A percentile compares a stretch with the other conserved stretches of the same genome.
Evolutionary conservation across 257 asterid genomes (phyloP).

Genomic region (Solanum pennellii): DNA sequence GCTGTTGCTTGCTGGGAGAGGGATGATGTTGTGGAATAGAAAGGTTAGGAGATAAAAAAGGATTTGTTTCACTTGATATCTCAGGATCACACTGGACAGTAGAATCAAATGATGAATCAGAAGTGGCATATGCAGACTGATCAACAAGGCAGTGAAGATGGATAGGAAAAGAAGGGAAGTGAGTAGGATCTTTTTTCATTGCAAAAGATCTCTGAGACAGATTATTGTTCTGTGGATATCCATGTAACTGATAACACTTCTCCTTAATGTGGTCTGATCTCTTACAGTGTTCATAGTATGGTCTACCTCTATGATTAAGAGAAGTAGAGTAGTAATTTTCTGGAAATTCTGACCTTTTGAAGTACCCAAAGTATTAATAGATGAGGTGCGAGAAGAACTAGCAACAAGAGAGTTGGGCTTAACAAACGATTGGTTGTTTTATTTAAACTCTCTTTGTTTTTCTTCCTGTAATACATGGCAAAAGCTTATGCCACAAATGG

Average conservation of each 20-base stretch:
- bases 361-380: neutral
- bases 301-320: neutral
- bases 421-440: too few relatives aligned
- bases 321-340: too few relatives aligned
- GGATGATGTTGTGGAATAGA: too few relatives aligned
- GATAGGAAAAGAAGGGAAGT: neutral
- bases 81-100: neutral
- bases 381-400: neutral
- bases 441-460: too few relatives aligned
- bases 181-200: neutral
- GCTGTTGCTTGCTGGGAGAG: too few relatives aligned
- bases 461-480: too few relatives aligned
- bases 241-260: neutral
- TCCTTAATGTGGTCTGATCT: neutral
- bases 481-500: too few relatives aligned
- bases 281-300: neutral
- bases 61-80: neutral
- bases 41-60: too few relatives aligned
- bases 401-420: too few relatives aligned
- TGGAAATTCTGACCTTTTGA: too few relatives aligned
- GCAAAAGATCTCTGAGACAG: neutral
- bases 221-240: neutral
- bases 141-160: neutral
- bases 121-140: neutral
- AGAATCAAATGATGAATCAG: too few relatives aligned